Conservation (phyloP, 2,329 filamentous ascomycete species). For the Paecilomyces variotii region DNA sequence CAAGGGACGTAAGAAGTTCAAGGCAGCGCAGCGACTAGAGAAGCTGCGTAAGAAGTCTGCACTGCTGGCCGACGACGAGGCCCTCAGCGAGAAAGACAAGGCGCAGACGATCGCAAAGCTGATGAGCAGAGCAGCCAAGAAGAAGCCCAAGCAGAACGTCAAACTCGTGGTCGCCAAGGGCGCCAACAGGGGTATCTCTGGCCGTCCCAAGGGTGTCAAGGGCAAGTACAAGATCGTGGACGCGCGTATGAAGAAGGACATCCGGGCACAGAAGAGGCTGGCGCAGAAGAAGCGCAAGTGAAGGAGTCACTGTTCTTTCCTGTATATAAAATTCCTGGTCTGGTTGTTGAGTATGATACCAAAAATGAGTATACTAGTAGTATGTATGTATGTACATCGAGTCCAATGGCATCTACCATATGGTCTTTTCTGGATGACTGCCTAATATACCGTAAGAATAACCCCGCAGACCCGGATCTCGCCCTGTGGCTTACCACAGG, state of each 20-base stretch:
- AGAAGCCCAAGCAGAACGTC: conserved; percentile 75
- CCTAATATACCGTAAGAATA: neutral
- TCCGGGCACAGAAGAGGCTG: conserved; percentile 73
- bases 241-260: conserved; percentile 91
- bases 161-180: conserved; percentile 86
- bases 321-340: neutral
- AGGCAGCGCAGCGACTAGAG: conserved; percentile 81
- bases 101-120: conserved; percentile 73
- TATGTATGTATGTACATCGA: neutral
- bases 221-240: conserved; percentile 98
- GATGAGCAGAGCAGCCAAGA: conserved; percentile 72
- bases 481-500: neutral
- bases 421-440: neutral
- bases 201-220: conserved; percentile 84
- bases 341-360: neutral
- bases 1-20: conserved; percentile 93
- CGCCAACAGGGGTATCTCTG: conserved; percentile 74
- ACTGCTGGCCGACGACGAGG: conserved; percentile 77
- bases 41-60: conserved; percentile 98
- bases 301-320: neutral
- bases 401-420: neutral
- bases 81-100: conserved; percentile 94
- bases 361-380: neutral
- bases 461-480: neutral
- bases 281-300: conserved; percentile 56